Conservation (phyloP, 495 filamentous ascomycete genomes). For the Xylaria telfairii region DNA sequence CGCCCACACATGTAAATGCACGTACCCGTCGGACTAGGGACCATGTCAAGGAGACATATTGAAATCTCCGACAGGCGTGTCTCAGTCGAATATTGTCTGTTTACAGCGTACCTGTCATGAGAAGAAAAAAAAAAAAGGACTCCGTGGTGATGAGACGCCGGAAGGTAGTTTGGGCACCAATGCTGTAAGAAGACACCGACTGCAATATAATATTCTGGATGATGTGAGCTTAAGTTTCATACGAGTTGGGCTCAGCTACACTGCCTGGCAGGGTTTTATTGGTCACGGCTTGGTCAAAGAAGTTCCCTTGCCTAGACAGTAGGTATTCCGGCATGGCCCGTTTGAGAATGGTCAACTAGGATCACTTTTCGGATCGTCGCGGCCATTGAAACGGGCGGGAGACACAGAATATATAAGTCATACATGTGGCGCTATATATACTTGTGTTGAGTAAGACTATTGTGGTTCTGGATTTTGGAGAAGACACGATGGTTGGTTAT, state of each 20-base stretch:
- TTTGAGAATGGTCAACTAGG: not conserved
- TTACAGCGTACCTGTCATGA: not conserved
- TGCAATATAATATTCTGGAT: not conserved
- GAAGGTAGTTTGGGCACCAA: not conserved
- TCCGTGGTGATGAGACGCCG: not conserved
- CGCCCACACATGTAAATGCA: slow-evolving; percentile 8
- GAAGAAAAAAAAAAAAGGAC: not conserved
- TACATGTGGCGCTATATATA: slow-evolving; percentile 5
- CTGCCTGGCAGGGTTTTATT: not conserved
- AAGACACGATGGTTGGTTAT: not conserved
- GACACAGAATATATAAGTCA: not conserved
- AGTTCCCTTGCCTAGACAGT: slow-evolving; percentile 7
- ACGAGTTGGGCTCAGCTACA: not conserved
- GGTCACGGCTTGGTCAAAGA: not conserved
- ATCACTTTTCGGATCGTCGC: not conserved
- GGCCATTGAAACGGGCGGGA: not conserved
- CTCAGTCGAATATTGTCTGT: slow-evolving; percentile 9
- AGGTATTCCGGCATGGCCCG: slow-evolving; percentile 10
- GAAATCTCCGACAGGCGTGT: slow-evolving; percentile 20
- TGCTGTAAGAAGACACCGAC: not conserved
- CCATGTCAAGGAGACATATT: slow-evolving; percentile 9
- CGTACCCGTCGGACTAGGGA: slow-evolving; percentile 14
- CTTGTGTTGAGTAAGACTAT: not conserved
- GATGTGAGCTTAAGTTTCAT: not conserved
- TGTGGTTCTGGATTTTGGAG: not conserved